phyloP scores from a whole-genome alignment of 2,329 filamentous ascomycete species.

The Aspergillus glaucus region DNA sequence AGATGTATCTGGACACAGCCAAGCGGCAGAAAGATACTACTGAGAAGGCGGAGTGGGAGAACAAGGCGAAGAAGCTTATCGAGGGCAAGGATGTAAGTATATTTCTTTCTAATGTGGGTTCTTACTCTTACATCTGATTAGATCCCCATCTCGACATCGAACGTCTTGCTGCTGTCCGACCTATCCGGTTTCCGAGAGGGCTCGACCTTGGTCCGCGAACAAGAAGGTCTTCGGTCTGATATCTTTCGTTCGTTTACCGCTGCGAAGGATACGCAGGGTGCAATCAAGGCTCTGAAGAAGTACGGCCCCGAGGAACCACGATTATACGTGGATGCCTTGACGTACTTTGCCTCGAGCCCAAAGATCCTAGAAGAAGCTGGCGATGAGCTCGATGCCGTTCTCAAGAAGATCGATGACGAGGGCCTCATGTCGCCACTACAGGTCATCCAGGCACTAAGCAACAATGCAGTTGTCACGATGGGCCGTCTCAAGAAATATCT shows the following conservation, averaged over 20 bases:
- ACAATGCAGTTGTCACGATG: conserved; percentile 84
- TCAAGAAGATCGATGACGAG: conserved; percentile 82
- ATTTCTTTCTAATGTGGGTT: background rate
- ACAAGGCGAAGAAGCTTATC: conserved; percentile 83
- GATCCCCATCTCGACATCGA: conserved; percentile 84
- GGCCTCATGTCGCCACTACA: conserved; percentile 92
- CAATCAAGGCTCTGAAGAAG: conserved; percentile 81
- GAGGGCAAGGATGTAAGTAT: conserved; percentile 61
- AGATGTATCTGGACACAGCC: conserved; percentile 94
- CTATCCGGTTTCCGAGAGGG: conserved; percentile 85
- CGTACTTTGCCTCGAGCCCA: conserved; percentile 85
- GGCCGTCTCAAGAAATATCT: conserved; percentile 95
- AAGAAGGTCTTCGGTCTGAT: conserved; percentile 84
- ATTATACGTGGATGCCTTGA: conserved; percentile 83
- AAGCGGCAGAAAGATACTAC: conserved; percentile 61
- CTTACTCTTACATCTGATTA: conserved; percentile 6
- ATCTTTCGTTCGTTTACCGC: conserved; percentile 96
- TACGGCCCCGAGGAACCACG: conserved; percentile 89
- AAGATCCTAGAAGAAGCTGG: conserved; percentile 79
- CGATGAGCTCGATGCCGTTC: conserved; percentile 71
- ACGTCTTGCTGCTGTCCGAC: conserved; percentile 86
- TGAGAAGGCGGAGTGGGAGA: conserved; percentile 75
- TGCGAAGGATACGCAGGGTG: conserved; percentile 82
- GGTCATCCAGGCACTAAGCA: conserved; percentile 83
- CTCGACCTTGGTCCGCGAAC: conserved; percentile 86